Evolutionary conservation across 305 asterid species (phyloP), one percentile per base, ranked within the genome.

Genomic region (Plantago lanceolata): DNA sequence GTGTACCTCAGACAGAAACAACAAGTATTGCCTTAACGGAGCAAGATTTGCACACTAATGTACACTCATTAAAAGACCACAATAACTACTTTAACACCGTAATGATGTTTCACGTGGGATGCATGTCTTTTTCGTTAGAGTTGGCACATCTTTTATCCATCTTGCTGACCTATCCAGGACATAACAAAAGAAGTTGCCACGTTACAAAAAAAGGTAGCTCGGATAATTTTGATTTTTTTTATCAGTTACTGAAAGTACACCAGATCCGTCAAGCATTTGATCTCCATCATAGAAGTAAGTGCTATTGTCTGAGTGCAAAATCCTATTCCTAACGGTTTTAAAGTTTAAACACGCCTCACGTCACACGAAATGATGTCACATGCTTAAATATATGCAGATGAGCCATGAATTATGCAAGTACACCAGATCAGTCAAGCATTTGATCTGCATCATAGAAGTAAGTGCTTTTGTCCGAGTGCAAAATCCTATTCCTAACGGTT

Each of bases 211-310:
- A 28, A 55, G 60, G 20, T 4, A 55, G 43, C 43, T 6, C 16
- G 6, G 19, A 16, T 40, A 5, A 12, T 29, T 29, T 56, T 56
- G 61, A 19, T 29, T 56, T 16, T 29, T 29, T 6, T 2, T 5
- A 55, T 16, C 19, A 56, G 45, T 18, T 56, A 29, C 24, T 7
- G 8, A 11, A 31, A 29, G 16, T 29, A 29, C 3, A 14, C 33
- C 20, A 29, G 14, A 28, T 17, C 60, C 16, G 8, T 55, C 37
- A 55, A 55, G 20, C 40, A 55, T 55, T 55, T 55, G 60, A 55
- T 55, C 60, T 24, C 60, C 60, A 55, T 26, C 60, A 55, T 37
- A 40, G 47, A 40, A 40, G 47, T 40, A 40, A 40, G 47, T 4
- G 16, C 16, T 40, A 11, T 40, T 40, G 47, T 1, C 16, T 11